Conservation (phyloP, 495 filamentous ascomycete genomes). For the Talaromyces proteolyticus region DNA sequence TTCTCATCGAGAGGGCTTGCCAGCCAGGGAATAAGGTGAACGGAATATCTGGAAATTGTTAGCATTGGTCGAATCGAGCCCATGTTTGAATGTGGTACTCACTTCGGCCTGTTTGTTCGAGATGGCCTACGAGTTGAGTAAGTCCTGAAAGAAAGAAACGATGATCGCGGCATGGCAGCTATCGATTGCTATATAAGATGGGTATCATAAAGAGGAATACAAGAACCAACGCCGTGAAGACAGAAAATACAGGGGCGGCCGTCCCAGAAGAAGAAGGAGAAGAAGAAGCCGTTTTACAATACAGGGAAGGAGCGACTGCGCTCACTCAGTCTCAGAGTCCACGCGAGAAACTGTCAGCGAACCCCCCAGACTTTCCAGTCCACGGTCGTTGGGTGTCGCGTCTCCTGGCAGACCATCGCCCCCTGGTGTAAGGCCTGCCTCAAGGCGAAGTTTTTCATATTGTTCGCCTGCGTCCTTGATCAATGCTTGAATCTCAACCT, state of each 20-base stretch:
- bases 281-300: too few relatives aligned
- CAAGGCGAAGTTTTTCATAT: conserved; percentile 56
- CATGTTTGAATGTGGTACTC: not conserved
- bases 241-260: not conserved
- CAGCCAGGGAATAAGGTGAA: conserved; percentile 22
- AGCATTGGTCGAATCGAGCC: not conserved
- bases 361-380: conserved; percentile 35
- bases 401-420: conserved; percentile 17
- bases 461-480: conserved; percentile 78
- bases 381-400: conserved; percentile 28
- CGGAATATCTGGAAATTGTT: not conserved
- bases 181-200: conserved; percentile 5
- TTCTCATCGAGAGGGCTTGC: conserved; percentile 25
- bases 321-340: conserved; percentile 16
- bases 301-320: not conserved
- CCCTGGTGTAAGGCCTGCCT: conserved; percentile 40
- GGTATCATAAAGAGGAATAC: conserved; percentile 4
- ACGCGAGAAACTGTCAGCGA: conserved; percentile 20
- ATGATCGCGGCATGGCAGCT: conserved; percentile 7
- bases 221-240: not conserved
- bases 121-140: conserved; percentile 6
- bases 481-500: conserved; percentile 75
- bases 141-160: conserved; percentile 8
- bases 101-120: not conserved
- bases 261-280: too few relatives aligned